Evolutionary conservation across 345 rosid species (phyloP).

Genomic region (Salix brachista): DNA sequence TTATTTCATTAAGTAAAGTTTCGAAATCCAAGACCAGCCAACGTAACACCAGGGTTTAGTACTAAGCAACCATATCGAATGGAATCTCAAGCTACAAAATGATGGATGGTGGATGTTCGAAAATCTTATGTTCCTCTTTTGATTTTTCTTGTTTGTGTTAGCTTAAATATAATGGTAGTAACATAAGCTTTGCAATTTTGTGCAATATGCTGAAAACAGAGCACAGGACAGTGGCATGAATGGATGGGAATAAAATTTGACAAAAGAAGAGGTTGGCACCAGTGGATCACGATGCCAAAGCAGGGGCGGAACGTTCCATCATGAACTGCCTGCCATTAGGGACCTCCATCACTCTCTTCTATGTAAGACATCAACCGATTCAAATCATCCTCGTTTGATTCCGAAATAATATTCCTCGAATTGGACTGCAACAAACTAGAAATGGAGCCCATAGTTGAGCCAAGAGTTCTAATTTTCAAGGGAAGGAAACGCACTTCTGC

Average conservation of each 20-base stretch:
- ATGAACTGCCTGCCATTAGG: constrained; percentile 11
- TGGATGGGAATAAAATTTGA: not conserved
- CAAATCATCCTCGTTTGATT: not conserved
- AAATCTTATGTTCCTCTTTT: too few species aligned
- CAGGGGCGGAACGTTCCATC: constrained; percentile 20
- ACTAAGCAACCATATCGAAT: too few species aligned
- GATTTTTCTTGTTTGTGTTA: too few species aligned
- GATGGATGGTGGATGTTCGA: too few species aligned
- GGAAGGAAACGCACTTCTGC: not conserved
- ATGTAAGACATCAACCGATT: not conserved
- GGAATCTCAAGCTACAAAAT: too few species aligned
- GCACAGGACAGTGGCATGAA: not conserved
- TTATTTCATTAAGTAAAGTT: too few species aligned
- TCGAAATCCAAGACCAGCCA: too few species aligned
- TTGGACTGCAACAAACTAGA: not conserved
- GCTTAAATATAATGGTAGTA: not conserved
- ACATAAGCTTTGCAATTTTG: not conserved
- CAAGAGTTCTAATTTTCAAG: not conserved
- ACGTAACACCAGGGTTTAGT: too few species aligned
- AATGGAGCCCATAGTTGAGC: not conserved
- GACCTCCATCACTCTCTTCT: not conserved
- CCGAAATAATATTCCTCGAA: not conserved
- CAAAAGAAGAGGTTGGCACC: not conserved
- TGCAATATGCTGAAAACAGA: not conserved
- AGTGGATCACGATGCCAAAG: constrained; percentile 18